A percentile compares a stretch with the other conserved stretches of the same genome.
phyloP scores from a whole-genome alignment of 129 eudicot genomes.

The Saposhnikovia divaricata region DNA sequence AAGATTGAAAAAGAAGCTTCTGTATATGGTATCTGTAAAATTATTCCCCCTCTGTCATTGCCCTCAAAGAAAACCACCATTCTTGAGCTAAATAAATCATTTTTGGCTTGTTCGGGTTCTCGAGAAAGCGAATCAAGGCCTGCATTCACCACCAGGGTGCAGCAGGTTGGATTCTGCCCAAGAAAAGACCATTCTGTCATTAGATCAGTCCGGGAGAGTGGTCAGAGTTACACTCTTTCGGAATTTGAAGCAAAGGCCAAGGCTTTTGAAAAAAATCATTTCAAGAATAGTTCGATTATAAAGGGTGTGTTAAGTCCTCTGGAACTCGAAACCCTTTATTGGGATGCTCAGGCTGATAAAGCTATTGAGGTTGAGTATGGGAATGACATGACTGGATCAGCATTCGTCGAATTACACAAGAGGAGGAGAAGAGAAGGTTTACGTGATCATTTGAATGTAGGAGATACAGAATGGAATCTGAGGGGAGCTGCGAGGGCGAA shows the following conservation, averaged over 20 bases:
- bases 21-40: not conserved
- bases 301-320: conserved; percentile 42
- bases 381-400: conserved; percentile 89
- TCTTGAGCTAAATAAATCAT: conserved; percentile 44
- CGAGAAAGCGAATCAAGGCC: conserved; percentile 37
- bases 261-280: conserved; percentile 46
- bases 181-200: conserved; percentile 67
- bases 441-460: conserved; percentile 35
- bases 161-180: conserved; percentile 79
- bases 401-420: conserved; percentile 34
- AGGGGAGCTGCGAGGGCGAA: conserved; percentile 74
- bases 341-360: conserved; percentile 33
- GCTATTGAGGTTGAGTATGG: conserved; percentile 88
- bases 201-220: conserved; percentile 92
- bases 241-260: conserved; percentile 67
- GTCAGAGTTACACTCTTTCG: conserved; percentile 49
- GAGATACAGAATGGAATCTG: conserved; percentile 91
- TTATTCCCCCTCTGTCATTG: conserved; percentile 38
- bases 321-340: not conserved
- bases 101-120: conserved; percentile 31
- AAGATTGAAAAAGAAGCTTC: not conserved
- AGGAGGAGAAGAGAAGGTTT: conserved; percentile 23
- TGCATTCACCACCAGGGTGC: conserved; percentile 76
- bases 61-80: conserved; percentile 39
- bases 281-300: conserved; percentile 20